Evolutionary conservation across 352 stramenopile genomes (phyloP).

Genomic region (Globisporangium splendens): DNA sequence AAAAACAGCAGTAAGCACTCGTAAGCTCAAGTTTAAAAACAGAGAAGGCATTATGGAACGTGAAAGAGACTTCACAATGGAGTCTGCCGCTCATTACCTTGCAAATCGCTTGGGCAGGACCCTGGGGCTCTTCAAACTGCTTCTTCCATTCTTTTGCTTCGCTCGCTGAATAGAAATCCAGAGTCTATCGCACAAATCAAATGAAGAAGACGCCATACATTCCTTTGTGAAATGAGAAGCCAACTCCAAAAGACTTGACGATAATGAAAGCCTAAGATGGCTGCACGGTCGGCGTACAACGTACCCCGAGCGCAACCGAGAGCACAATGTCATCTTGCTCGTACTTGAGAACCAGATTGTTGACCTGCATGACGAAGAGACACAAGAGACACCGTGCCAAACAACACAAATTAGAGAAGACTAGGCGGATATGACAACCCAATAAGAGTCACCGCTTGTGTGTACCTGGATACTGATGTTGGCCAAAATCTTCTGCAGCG

Average conservation of each 20-base stretch:
- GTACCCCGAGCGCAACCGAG: conserved; percentile 75
- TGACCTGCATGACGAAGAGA: conserved; percentile 36
- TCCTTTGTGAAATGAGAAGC: too few relatives aligned
- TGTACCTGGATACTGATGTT: conserved; percentile 74
- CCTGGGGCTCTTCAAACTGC: conserved; percentile 68
- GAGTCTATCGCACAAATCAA: conserved; percentile 29
- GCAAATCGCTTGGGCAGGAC: conserved; percentile 40
- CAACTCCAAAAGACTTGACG: too few relatives aligned
- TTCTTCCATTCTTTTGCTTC: conserved; percentile 48
- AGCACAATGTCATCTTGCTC: conserved; percentile 86
- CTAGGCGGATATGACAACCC: too few relatives aligned
- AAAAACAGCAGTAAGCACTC: not conserved
- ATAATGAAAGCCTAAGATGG: not conserved
- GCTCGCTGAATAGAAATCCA: conserved; percentile 76
- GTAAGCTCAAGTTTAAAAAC: too few relatives aligned
- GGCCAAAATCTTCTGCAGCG: conserved; percentile 74
- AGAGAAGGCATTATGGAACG: too few relatives aligned
- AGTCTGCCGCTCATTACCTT: conserved; percentile 28
- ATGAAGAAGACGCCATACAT: not conserved
- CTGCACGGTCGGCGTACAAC: conserved; percentile 1
- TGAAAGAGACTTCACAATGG: not conserved
- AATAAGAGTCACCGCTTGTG: not conserved
- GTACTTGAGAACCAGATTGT: conserved; percentile 89
- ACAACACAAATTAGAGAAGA: not conserved
- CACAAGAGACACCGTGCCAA: not conserved